Conservation (phyloP, 352 stramenopile species). For the Phytophthora niederhauseri region DNA sequence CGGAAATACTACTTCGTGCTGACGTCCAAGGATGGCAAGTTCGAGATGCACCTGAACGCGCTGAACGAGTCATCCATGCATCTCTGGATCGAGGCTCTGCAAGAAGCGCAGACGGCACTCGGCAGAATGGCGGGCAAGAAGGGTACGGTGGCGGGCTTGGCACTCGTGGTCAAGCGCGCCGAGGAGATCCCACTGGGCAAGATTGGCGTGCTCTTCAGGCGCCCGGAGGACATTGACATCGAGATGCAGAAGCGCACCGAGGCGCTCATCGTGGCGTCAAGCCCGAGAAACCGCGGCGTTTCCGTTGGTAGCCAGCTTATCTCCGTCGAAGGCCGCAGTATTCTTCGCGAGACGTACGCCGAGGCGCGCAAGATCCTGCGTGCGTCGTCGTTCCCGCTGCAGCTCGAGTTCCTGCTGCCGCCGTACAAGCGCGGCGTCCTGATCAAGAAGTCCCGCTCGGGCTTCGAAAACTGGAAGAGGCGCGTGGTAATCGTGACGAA, state of each 20-base stretch:
- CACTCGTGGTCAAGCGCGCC: constrained; percentile 74
- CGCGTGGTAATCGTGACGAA: constrained; percentile 83
- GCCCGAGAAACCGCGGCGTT: constrained; percentile 50
- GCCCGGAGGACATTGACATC: constrained; percentile 67
- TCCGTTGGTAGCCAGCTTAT: constrained; percentile 80
- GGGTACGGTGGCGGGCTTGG: constrained; percentile 64
- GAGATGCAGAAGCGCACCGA: constrained; percentile 81
- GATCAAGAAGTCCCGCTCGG: constrained; percentile 86
- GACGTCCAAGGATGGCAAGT: constrained; percentile 79
- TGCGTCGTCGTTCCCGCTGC: constrained; percentile 60
- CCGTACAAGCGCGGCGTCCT: constrained; percentile 84
- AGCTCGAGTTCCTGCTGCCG: constrained; percentile 79
- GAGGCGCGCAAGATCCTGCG: constrained; percentile 61
- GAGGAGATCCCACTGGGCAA: constrained; percentile 81
- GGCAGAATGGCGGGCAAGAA: constrained; percentile 49
- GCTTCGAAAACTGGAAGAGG: constrained; percentile 89
- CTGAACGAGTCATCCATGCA: constrained; percentile 87
- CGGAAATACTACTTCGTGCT: constrained; percentile 89
- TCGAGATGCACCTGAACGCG: constrained; percentile 87
- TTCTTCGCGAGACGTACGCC: constrained; percentile 66
- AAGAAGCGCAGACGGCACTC: constrained; percentile 75
- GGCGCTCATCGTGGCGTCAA: constrained; percentile 69
- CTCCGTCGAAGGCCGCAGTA: constrained; percentile 59
- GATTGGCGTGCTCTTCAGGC: constrained; percentile 65
- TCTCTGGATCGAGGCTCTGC: constrained; percentile 85